These are phyloP conservation scores for Cyberlindnera bimundalis DNA, from an alignment of 805 yeast species.

Conservation along the genomic window DNA sequence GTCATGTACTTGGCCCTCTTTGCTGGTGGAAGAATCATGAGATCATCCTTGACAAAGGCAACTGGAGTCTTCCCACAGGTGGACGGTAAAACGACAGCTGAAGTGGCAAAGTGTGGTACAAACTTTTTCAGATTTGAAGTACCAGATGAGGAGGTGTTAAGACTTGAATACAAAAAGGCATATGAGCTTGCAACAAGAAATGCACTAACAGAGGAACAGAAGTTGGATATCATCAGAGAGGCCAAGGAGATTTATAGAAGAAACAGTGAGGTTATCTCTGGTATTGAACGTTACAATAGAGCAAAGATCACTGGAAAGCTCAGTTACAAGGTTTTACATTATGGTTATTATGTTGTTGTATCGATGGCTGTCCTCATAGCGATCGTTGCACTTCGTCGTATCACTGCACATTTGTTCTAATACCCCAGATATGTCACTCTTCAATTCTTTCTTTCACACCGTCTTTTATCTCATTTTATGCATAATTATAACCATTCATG, in stretches of 20 bases:
- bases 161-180: slow-evolving; percentile 66
- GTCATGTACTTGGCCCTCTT: slow-evolving; percentile 81
- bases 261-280: slow-evolving; percentile 57
- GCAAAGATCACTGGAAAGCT: slow-evolving; percentile 51
- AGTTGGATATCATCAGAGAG: slow-evolving; percentile 65
- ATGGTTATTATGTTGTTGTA: slow-evolving; percentile 46
- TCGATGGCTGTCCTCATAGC: slow-evolving; percentile 30
- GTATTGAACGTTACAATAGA: slow-evolving; percentile 65
- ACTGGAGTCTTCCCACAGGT: slow-evolving; percentile 74
- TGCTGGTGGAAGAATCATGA: slow-evolving; percentile 80
- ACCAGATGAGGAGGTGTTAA: slow-evolving; percentile 61
- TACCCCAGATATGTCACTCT: neutral
- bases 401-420: slow-evolving; percentile 20
- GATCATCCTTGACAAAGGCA: slow-evolving; percentile 61
- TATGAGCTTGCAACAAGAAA: slow-evolving; percentile 76
- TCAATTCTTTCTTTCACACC: neutral
- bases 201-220: slow-evolving; percentile 65
- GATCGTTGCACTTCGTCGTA: slow-evolving; percentile 35
- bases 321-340: slow-evolving; percentile 49
- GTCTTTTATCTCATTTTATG: neutral
- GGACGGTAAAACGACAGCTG: slow-evolving; percentile 61
- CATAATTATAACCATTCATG: no score
- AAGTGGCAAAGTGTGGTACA: slow-evolving; percentile 59
- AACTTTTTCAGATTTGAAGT: slow-evolving; percentile 70
- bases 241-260: slow-evolving; percentile 61